Evolutionary conservation across 2,329 filamentous ascomycete genomes (phyloP).

Genomic region (Lasiodiplodia sp.): DNA sequence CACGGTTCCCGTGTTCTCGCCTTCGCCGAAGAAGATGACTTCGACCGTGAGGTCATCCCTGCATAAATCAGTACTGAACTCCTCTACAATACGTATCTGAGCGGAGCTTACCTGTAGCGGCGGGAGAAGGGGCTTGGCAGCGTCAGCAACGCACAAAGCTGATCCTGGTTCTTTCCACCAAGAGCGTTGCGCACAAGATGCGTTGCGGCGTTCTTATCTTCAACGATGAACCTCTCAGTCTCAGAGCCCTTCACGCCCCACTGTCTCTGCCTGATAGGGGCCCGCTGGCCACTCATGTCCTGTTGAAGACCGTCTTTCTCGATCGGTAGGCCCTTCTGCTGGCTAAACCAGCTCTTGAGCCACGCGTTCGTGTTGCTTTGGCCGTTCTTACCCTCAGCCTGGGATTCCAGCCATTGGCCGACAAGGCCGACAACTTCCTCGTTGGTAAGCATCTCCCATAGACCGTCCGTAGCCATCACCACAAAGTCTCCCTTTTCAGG

Average conservation of each 20-base stretch:
- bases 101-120: conserved; percentile 76
- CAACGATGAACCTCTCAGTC: conserved; percentile 85
- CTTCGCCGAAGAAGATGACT: conserved; percentile 96
- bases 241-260: conserved; percentile 82
- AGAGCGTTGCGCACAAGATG: conserved; percentile 95
- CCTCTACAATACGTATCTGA: neutral
- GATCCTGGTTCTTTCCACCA: conserved; percentile 90
- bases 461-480: conserved; percentile 92
- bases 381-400: conserved; percentile 52
- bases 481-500: conserved; percentile 93
- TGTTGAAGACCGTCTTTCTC: conserved; percentile 65
- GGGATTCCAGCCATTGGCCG: conserved; percentile 92
- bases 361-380: conserved; percentile 62
- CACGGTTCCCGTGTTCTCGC: conserved; percentile 77
- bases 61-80: conserved; percentile 36
- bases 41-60: conserved; percentile 97
- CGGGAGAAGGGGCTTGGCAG: conserved; percentile 90
- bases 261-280: conserved; percentile 86
- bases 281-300: conserved; percentile 74
- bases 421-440: conserved; percentile 97
- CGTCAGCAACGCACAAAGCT: conserved; percentile 90
- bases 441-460: conserved; percentile 99
- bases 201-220: conserved; percentile 95
- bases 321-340: conserved; percentile 72
- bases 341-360: conserved; percentile 73